Evolutionary conservation across 371 early-diverging fungal species (phyloP), one percentile per base, ranked within the genome.

Genomic region (Zancudomyces culisetae): DNA sequence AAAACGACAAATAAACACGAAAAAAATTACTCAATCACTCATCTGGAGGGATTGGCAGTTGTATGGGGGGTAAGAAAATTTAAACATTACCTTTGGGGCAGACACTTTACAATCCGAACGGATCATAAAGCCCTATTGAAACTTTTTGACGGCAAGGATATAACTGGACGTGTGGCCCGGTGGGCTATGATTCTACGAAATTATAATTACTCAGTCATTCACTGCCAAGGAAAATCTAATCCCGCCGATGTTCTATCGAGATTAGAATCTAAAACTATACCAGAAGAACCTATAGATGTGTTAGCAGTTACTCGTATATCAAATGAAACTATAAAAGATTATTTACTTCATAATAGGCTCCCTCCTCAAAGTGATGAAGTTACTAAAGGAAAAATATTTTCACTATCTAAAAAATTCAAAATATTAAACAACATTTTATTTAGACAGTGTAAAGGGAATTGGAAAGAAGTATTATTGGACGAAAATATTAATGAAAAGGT

Each of bases 181-280:
- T 51, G 52, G 52, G 19, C 19, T 10, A 18, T 51, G 27, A 3
- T 42, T 8, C n/a, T 51, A 6, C 18, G 35, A 51, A 27, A 51
- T n/a, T 35, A 21, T n/a, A 35, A 51, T 26, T 51, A 28, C 35
- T 4, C 18, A 20, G 30, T 51, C 8, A 6, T 4, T 20, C 35
- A 51, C 24, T 41, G 52, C 4, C 42, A n/a, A 42, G 52, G 52
- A 42, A 6, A n/a, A 42, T 20, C 24, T 18, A 51, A 51, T 26
- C 45, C 52, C n/a, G 52, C 52, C n/a, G 48, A 48, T 27, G n/a
- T 27, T 27, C 29, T 48, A 26, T 26, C 24, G n/a, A 19, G 48
- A 26, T n/a, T n/a, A n/a, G n/a, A n/a, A n/a, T n/a, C n/a, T n/a
- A n/a, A 27, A 4, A 27, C 3, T 23, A 27, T 27, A 27, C 8